These are phyloP conservation scores for Penicillium pancosmium DNA, from an alignment of 495 filamentous ascomycete genomes.

Conservation along the genomic window DNA sequence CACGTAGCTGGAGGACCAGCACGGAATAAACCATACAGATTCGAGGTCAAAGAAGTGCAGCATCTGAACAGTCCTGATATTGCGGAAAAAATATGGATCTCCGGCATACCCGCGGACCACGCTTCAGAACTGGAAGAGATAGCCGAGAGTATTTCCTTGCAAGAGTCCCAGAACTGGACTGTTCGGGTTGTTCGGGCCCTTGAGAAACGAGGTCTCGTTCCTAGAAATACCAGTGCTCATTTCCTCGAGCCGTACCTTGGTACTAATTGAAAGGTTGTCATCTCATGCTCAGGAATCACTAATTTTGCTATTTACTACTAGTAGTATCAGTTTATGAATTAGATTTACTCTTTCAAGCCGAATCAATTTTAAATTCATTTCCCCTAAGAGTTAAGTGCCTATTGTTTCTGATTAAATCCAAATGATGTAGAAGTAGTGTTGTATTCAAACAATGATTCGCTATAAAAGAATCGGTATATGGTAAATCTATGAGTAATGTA, in stretches of 20 bases:
- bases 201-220: not conserved
- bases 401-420: too few relatives aligned
- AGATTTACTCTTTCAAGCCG: too few relatives aligned
- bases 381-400: too few relatives aligned
- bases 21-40: not conserved
- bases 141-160: not conserved
- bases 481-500: conserved; percentile 27
- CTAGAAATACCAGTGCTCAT: not conserved
- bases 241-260: not conserved
- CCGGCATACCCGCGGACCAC: not conserved
- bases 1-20: conserved; percentile 7
- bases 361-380: too few relatives aligned
- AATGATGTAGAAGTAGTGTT: not conserved
- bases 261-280: not conserved
- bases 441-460: conserved; percentile 12
- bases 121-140: not conserved
- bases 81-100: not conserved
- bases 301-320: not conserved
- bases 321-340: not conserved
- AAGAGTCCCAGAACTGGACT: not conserved
- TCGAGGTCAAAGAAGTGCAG: conserved; percentile 1
- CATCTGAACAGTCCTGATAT: conserved; percentile 1
- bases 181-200: not conserved
- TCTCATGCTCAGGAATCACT: too few relatives aligned
- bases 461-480: conserved; percentile 32